phyloP scores from a whole-genome alignment of 2,329 filamentous ascomycete species.

The Aspergillus japonicus region DNA sequence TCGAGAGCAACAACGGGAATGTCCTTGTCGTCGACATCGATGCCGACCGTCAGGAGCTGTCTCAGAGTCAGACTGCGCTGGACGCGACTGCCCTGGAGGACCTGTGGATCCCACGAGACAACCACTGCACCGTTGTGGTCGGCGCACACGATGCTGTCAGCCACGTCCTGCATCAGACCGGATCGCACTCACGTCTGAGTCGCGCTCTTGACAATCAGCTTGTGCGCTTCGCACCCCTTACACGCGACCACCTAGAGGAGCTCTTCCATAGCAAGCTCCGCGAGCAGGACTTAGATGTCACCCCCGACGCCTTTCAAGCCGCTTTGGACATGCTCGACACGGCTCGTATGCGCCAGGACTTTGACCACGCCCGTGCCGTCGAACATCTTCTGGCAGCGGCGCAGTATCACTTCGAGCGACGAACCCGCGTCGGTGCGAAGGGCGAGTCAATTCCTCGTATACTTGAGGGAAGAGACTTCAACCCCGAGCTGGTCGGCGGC shows the following conservation, averaged over 20 bases:
- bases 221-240: conserved; percentile 16
- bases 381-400: conserved; percentile 20
- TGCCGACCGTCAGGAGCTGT: conserved; percentile 1
- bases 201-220: conserved; percentile 8
- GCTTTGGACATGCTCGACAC: conserved; percentile 19
- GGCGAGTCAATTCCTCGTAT: conserved; percentile 4
- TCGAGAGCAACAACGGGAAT: conserved; percentile 12
- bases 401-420: conserved; percentile 16
- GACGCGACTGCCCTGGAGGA: conserved; percentile 10
- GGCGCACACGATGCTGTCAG: conserved; percentile 13
- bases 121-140: conserved; percentile 18
- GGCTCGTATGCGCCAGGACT: conserved; percentile 21
- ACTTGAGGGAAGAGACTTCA: conserved; percentile 17
- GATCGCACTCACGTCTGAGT: conserved; percentile 1
- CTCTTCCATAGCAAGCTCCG: conserved; percentile 17
- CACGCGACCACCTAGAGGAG: conserved; percentile 16
- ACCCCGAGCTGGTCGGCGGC: conserved; percentile 9
- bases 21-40: conserved; percentile 21
- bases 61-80: conserved; percentile 1
- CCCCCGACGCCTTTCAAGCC: conserved; percentile 18
- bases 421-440: background rate
- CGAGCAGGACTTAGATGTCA: conserved; percentile 17
- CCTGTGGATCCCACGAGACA: conserved; percentile 2
- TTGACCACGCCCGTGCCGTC: conserved; percentile 19
- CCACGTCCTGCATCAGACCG: conserved; percentile 12